Evolutionary conservation across 2,329 filamentous ascomycete genomes (phyloP).

Genomic region (Fusarium musae): DNA sequence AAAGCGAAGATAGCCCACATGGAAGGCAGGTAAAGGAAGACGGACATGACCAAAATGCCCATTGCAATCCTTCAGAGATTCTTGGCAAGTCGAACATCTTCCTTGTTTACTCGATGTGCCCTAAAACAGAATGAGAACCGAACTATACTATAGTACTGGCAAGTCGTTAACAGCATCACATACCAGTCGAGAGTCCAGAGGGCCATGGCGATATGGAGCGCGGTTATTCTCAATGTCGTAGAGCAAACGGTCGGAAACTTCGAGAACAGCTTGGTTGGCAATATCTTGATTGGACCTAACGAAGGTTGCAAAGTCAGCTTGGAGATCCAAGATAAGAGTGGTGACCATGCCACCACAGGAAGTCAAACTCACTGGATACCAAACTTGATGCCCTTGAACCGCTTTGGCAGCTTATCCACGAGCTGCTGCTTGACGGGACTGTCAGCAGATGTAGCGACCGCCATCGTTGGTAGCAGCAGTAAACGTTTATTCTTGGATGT

Average conservation of each 20-base stretch:
- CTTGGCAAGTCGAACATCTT: constrained; percentile 83
- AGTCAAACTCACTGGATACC: constrained; percentile 78
- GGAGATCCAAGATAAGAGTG: background rate
- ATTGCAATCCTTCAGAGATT: constrained; percentile 84
- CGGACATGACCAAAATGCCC: constrained; percentile 96
- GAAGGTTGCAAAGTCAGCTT: background rate
- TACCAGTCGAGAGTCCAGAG: constrained; percentile 84
- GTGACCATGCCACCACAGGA: background rate
- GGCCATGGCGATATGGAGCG: constrained; percentile 81
- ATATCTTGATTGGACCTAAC: constrained; percentile 89
- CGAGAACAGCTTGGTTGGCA: constrained; percentile 92
- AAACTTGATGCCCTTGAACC: constrained; percentile 93
- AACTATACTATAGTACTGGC: background rate
- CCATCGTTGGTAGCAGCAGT: constrained; percentile 9
- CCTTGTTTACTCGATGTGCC: constrained; percentile 88
- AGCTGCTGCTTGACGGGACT: constrained; percentile 82
- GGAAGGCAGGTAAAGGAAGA: constrained; percentile 90
- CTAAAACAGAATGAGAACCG: constrained; percentile 46
- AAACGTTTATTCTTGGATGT: background rate
- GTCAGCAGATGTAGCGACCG: constrained; percentile 36
- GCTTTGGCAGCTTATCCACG: constrained; percentile 87
- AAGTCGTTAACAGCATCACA: constrained; percentile 21
- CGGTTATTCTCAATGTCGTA: constrained; percentile 89
- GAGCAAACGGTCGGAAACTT: constrained; percentile 92
- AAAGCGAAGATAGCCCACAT: constrained; percentile 95